Base-by-base conservation (phyloP, 495 filamentous ascomycete species). In the Apodospora peruviana region DNA sequence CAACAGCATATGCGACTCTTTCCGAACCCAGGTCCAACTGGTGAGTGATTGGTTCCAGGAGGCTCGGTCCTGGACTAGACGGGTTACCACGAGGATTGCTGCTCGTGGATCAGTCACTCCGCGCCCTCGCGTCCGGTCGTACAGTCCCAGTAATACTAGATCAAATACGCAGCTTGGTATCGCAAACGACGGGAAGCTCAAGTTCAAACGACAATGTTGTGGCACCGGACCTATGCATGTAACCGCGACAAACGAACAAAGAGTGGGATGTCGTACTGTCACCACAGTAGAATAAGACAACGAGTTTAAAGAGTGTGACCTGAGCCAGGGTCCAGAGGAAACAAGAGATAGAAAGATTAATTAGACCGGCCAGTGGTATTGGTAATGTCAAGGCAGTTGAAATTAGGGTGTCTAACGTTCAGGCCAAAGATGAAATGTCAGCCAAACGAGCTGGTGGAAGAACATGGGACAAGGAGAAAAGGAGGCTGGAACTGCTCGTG, bases 221-320 rank as follows among this genome's bases (percentile, higher is more conserved):
- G 62, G 53, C 66, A 70, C 62, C 57, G 58, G 51, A 46, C 46
- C 46, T 48, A 51, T 59, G 57, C 51, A 56, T 50, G 50, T 68
- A 67, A 55, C 64, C 67, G 67, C 44, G 57, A 61, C 53, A 61
- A 60, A 56, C 40, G 35, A 36, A 42, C 40, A 61, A 43, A 14
- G 45, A 46, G 40, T 25, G 19, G 35, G 43, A 46, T 32, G 54
- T 48, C 55, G 43, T 60, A 59, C 56, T 52, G 48, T 48, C 55
- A 32, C 54, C 46, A 51, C 54, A 43, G 48, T 25, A 43, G 29
- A 46, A 40, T 43, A 50, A 61, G 55, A 50, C 46, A 53, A 65
- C 50, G 27, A 47, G 20, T 21, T 17, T 8, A 40, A 24, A 45
- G 56, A 44, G 51, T 53, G 48, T 56, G 53, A 55, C 53, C 51